Conservation (phyloP, 2,329 filamentous ascomycete genomes). For the Penicillium sp. region DNA sequence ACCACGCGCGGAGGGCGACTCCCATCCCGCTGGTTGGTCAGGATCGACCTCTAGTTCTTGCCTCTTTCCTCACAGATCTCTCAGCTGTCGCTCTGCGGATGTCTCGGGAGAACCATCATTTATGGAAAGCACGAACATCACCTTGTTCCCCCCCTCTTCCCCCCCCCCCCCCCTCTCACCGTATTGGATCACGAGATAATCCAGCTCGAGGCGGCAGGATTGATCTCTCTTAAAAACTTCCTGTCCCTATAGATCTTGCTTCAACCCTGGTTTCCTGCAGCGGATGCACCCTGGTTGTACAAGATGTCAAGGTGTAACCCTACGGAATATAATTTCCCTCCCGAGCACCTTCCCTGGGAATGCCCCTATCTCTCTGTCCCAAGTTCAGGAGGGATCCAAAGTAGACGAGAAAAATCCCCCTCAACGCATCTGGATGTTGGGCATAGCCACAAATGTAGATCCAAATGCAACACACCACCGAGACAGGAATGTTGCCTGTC, state of each 20-base stretch:
- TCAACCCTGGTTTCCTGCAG: not conserved
- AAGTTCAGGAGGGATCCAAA: not conserved
- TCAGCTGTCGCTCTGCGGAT: slow-evolving; percentile 4
- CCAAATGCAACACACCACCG: not conserved
- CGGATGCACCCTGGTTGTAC: slow-evolving; percentile 1
- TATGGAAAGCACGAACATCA: not conserved
- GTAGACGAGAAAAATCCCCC: not conserved
- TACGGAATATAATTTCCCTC: not conserved
- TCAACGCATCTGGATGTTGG: not conserved
- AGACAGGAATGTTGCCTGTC: not conserved
- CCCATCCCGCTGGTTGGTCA: slow-evolving; percentile 12
- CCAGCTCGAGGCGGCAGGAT: not conserved
- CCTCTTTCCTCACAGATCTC: not conserved
- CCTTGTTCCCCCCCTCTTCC: too few relatives aligned
- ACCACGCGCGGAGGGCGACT: slow-evolving; percentile 11
- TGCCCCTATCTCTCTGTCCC: not conserved
- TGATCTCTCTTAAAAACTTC: not conserved
- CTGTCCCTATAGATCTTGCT: slow-evolving; percentile 1
- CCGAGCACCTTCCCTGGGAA: not conserved
- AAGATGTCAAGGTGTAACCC: slow-evolving; percentile 1
- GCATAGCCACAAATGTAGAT: not conserved
- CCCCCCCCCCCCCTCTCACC: not conserved
- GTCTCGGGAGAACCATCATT: slow-evolving; percentile 13
- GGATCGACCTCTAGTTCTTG: slow-evolving; percentile 2
- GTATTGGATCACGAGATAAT: slow-evolving; percentile 10